Conservation (phyloP, 306 rosid species). For the Citrullus mucosospermus region DNA sequence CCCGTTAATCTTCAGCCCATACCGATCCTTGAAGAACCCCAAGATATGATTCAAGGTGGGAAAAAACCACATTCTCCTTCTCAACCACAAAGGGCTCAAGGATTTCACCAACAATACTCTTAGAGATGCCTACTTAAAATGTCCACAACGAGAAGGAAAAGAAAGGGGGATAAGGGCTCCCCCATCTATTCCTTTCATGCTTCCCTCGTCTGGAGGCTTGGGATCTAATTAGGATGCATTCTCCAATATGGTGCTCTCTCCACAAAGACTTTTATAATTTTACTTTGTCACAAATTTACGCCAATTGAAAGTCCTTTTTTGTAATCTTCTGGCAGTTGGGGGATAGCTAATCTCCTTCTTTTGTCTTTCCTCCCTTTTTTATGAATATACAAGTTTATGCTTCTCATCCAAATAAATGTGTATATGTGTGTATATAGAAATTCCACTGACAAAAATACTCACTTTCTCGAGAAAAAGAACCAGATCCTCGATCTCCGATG, state of each 20-base stretch:
- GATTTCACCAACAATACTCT: too few species aligned
- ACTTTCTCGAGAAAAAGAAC: constrained; percentile 81
- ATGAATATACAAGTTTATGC: neutral
- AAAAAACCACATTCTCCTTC: too few species aligned
- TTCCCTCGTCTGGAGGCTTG: neutral
- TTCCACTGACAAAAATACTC: constrained; percentile 21
- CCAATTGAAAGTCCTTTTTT: neutral
- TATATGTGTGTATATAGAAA: neutral
- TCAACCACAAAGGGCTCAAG: too few species aligned
- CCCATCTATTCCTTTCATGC: neutral
- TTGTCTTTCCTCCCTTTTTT: neutral
- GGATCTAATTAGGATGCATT: neutral
- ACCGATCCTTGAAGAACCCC: too few species aligned
- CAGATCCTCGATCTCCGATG: constrained; percentile 90
- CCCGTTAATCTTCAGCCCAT: too few species aligned
- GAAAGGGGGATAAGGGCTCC: too few species aligned
- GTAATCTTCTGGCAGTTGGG: neutral
- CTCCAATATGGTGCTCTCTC: neutral
- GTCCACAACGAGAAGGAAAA: too few species aligned
- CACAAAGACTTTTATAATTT: neutral
- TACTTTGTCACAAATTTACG: neutral
- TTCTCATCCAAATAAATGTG: neutral
- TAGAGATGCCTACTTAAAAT: too few species aligned
- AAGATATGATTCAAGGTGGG: too few species aligned
- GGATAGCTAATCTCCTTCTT: neutral